Evolutionary conservation across 163 green algal species (phyloP).

Genomic region (Chloromonas sp.): DNA sequence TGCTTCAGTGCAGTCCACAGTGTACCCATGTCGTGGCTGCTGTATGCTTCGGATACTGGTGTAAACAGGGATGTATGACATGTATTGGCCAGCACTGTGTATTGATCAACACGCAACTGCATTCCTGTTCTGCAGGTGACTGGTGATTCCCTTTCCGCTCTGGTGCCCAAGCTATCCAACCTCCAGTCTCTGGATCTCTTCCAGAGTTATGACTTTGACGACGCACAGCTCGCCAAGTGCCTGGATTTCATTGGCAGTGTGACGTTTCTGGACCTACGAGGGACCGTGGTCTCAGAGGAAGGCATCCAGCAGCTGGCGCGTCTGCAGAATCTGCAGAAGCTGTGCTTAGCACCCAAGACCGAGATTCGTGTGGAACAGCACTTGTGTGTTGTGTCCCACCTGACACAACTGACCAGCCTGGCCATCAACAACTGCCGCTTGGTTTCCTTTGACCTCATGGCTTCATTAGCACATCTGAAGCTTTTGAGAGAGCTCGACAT

Average conservation of each 20-base stretch:
- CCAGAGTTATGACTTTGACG: slow-evolving; percentile 49
- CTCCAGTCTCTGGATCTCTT: slow-evolving; percentile 41
- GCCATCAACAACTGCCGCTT: slow-evolving; percentile 30
- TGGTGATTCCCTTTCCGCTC: slow-evolving; percentile 4
- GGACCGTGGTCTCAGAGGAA: slow-evolving; percentile 17
- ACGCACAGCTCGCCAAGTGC: slow-evolving; percentile 41
- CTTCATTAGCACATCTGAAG: slow-evolving; percentile 19
- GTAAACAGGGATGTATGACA: too few species aligned
- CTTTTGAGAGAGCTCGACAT: slow-evolving; percentile 23
- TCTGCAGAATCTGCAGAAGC: slow-evolving; percentile 28
- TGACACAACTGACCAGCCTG: slow-evolving; percentile 40
- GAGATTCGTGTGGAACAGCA: slow-evolving; percentile 12
- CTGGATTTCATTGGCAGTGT: slow-evolving; percentile 31
- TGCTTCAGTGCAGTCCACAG: too few species aligned
- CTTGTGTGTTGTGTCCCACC: slow-evolving; percentile 19
- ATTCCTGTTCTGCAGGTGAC: not conserved
- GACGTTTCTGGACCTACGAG: slow-evolving; percentile 36
- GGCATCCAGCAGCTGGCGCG: slow-evolving; percentile 16
- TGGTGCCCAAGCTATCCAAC: slow-evolving; percentile 33
- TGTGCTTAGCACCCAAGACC: slow-evolving; percentile 27
- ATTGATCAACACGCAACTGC: too few species aligned
- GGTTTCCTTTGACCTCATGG: slow-evolving; percentile 20
- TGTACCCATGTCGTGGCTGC: too few species aligned
- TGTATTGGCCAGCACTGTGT: too few species aligned
- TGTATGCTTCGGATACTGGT: too few species aligned